Conservation (phyloP, 768 basidiomycete species). For the Royoungia palumana region DNA sequence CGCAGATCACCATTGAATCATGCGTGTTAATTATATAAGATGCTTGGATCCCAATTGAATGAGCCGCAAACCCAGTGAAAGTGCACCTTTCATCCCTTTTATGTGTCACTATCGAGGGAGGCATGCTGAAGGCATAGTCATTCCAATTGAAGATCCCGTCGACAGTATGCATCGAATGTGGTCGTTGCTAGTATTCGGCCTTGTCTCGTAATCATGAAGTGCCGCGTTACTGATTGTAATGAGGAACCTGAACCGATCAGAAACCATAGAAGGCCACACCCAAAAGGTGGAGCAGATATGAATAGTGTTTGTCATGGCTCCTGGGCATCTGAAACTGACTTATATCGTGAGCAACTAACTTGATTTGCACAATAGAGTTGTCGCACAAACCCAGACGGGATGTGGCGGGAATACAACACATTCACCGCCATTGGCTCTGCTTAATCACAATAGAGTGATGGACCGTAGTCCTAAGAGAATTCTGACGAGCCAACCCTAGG, state of each 20-base stretch:
- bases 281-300: constrained; percentile 1
- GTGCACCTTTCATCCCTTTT: too few species aligned
- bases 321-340: constrained; percentile 26
- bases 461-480: constrained; percentile 28
- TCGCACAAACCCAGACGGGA: too few species aligned
- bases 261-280: not conserved
- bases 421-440: constrained; percentile 22
- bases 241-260: constrained; percentile 17
- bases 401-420: constrained; percentile 11
- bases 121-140: constrained; percentile 13
- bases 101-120: too few species aligned
- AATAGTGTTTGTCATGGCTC: constrained; percentile 20
- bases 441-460: constrained; percentile 30
- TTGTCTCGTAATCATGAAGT: constrained; percentile 33
- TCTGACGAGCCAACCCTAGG: constrained; percentile 18
- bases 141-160: constrained; percentile 23
- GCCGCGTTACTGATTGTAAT: constrained; percentile 29
- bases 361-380: too few species aligned
- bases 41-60: too few species aligned
- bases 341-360: constrained; percentile 20
- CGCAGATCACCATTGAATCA: too few species aligned
- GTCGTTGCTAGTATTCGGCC: constrained; percentile 28
- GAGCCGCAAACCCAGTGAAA: too few species aligned
- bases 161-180: constrained; percentile 25
- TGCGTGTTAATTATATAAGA: too few species aligned